Evolutionary conservation across 2,329 filamentous ascomycete genomes (phyloP), one percentile per base, ranked within the genome.

Genomic region (Pseudovirgaria hyperparasitica): DNA sequence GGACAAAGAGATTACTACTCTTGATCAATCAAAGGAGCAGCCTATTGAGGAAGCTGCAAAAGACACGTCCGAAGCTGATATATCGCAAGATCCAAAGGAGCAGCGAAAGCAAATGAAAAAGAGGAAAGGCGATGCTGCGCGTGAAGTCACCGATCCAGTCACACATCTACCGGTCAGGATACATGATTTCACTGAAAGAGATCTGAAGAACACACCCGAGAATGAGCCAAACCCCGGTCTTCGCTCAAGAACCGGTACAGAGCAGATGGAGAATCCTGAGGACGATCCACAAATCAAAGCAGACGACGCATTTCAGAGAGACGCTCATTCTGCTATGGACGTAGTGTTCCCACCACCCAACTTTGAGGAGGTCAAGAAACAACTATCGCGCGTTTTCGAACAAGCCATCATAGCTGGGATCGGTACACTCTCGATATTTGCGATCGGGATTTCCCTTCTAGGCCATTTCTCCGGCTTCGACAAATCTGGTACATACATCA

Each of bases 101-200:
- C 56, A 58, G 32, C 48, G 63, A 20, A 66, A 67, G 43, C 38
- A 46, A 9, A 58, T 66, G 55, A 63, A 66, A 42, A 58, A 65
- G 31, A 53, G 51, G 32, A 55, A 48, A 23, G 52, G 58, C 16
- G 58, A 64, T 31, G 53, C 58, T 16, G 61, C 64, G 31, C 57
- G 66, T 32, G 63, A 77, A 43, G 76, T 82, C 24, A 82, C 76
- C 2, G 77, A 82, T 41, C 76, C 76, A 0, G 65, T 82, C 20
- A 82, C 77, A 2, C 77, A 82, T 50, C 58, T 82, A 3, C 75
- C 76, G 2, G 64, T 81, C 25, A 59, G 55, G 19, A 76, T 81
- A 19, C 72, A 78, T 42, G 77, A 82, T 43, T 74, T 74, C 40
- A 80, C 76, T 1, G 60, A 65, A 16, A 65, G 70, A 20, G 72